Conservation (phyloP, 2,329 filamentous ascomycete genomes). For the Fusarium verrucosum region DNA sequence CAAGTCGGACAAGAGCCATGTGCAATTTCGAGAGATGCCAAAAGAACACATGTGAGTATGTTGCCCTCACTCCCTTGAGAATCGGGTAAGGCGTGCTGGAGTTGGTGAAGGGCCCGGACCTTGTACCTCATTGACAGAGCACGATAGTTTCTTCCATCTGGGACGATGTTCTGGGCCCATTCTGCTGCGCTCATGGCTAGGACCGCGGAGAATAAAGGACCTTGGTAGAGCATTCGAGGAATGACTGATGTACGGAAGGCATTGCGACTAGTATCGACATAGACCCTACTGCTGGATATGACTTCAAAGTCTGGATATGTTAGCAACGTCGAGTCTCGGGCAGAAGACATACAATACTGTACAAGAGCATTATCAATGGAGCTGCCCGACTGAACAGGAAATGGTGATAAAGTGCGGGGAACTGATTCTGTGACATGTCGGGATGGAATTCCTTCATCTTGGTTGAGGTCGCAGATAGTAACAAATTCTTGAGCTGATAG, state of each 20-base stretch:
- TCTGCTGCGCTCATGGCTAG: conserved; percentile 41
- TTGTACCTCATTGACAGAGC: conserved; percentile 38
- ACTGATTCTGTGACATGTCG: neutral
- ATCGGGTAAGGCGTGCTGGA: conserved; percentile 27
- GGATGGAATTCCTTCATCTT: neutral
- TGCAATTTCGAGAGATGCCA: conserved; percentile 39
- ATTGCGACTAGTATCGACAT: conserved; percentile 37
- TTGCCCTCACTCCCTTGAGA: conserved; percentile 29
- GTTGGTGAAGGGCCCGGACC: conserved; percentile 30
- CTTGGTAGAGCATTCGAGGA: conserved; percentile 30
- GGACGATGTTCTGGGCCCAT: conserved; percentile 32
- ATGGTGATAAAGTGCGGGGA: conserved; percentile 20
- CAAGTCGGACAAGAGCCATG: conserved; percentile 36
- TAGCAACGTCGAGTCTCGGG: neutral
- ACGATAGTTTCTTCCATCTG: conserved; percentile 34
- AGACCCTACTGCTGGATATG: conserved; percentile 38
- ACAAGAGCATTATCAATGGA: conserved; percentile 31
- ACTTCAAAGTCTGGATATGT: conserved; percentile 34
- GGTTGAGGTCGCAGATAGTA: neutral
- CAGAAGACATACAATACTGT: conserved; percentile 35
- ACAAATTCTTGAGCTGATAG: conserved; percentile 30
- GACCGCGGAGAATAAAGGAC: conserved; percentile 33
- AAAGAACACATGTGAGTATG: conserved; percentile 36
- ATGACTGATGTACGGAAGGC: conserved; percentile 38
- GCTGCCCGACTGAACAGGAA: neutral